A percentile compares a stretch with the other conserved stretches of the same genome.
Evolutionary conservation across 2,329 filamentous ascomycete genomes (phyloP).

Genomic region (Apiospora marii): DNA sequence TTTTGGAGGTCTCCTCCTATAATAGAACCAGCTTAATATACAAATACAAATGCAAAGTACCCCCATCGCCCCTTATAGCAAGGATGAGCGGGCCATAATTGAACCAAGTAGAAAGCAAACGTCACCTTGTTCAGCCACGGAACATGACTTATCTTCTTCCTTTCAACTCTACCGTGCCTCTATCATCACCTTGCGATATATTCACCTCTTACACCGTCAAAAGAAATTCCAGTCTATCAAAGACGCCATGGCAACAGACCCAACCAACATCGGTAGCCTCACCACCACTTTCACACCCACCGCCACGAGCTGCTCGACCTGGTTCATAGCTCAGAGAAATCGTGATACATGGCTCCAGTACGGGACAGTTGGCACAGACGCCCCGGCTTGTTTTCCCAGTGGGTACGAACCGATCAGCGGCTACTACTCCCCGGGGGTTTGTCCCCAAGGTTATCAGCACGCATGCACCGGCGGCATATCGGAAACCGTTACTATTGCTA

Average conservation of each 20-base stretch:
- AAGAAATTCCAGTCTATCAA: too few species aligned
- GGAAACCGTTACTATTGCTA: not conserved
- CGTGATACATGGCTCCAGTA: not conserved
- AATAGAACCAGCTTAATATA: too few species aligned
- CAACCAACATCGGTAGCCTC: not conserved
- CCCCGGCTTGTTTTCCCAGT: not conserved
- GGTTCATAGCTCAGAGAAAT: not conserved
- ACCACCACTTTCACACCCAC: not conserved
- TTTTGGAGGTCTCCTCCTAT: too few species aligned
- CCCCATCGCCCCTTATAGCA: too few species aligned
- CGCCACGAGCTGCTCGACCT: not conserved
- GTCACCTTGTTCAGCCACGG: too few species aligned
- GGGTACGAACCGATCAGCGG: not conserved
- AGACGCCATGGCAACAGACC: not conserved
- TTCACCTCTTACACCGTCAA: too few species aligned
- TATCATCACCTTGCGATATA: too few species aligned
- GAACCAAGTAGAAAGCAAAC: too few species aligned
- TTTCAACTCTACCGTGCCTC: too few species aligned
- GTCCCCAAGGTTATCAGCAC: not conserved
- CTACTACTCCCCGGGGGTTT: not conserved
- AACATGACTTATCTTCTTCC: too few species aligned
- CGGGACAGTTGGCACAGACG: not conserved
- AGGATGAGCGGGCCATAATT: too few species aligned
- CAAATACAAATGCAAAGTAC: too few species aligned
- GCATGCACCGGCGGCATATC: not conserved